These are phyloP conservation scores for Purpureocillium lavendulum DNA, from an alignment of 2,329 filamentous ascomycete genomes.

Conservation along the genomic window DNA sequence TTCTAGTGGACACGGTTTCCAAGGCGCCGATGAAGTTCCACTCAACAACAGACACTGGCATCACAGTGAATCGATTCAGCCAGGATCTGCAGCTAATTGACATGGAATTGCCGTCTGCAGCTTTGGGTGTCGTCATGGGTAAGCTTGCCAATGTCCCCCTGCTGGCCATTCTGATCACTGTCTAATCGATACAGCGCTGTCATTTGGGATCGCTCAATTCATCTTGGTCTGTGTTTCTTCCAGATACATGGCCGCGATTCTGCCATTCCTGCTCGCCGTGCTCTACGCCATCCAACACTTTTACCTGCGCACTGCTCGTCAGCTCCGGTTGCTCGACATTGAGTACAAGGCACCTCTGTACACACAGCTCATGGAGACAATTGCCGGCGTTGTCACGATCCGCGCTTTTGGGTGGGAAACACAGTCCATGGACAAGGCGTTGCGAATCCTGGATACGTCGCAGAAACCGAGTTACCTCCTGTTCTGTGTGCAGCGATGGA, in stretches of 20 bases:
- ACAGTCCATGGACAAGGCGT: conserved; percentile 16
- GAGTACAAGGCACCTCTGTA: conserved; percentile 50
- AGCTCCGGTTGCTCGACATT: conserved; percentile 49
- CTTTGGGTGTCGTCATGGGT: conserved; percentile 12
- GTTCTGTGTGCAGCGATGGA: conserved; percentile 52
- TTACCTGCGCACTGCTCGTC: conserved; percentile 51
- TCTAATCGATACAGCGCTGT: not conserved
- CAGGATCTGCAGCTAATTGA: conserved; percentile 31
- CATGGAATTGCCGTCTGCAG: conserved; percentile 21
- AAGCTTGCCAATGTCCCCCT: not conserved
- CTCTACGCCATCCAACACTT: conserved; percentile 44
- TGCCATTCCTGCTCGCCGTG: conserved; percentile 35
- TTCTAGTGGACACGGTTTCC: not conserved
- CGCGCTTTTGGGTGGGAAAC: conserved; percentile 44
- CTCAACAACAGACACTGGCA: conserved; percentile 21
- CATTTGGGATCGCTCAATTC: conserved; percentile 2
- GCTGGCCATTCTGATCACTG: not conserved
- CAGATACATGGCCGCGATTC: conserved; percentile 34
- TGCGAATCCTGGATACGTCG: conserved; percentile 37
- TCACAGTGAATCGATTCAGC: conserved; percentile 28
- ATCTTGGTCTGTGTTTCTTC: conserved; percentile 21
- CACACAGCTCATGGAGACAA: conserved; percentile 44
- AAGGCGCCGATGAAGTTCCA: conserved; percentile 26
- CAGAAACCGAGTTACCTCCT: conserved; percentile 34
- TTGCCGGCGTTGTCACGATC: conserved; percentile 44